These are phyloP conservation scores for Diddensiella caesifluorescens DNA, from an alignment of 805 yeast genomes.

Conservation along the genomic window DNA sequence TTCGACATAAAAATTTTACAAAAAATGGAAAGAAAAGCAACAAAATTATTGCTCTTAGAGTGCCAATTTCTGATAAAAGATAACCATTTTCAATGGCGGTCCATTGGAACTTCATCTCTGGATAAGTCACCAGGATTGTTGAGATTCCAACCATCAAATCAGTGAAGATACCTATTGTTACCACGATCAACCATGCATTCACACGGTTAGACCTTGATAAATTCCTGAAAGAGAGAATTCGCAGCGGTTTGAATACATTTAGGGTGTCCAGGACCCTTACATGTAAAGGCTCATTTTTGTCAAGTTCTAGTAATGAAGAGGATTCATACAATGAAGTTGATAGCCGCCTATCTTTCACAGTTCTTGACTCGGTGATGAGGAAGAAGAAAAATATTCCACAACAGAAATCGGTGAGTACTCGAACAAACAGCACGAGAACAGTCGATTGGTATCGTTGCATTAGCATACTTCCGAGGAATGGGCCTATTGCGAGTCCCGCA, in stretches of 20 bases:
- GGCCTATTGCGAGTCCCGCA: conserved; percentile 27
- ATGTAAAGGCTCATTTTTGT: conserved; percentile 4
- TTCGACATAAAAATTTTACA: conserved; percentile 11
- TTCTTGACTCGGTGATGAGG: conserved; percentile 21
- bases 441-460: conserved; percentile 8
- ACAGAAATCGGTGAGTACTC: conserved; percentile 5
- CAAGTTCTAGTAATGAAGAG: neutral
- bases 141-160: conserved; percentile 16
- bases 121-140: conserved; percentile 26
- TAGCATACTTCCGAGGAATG: conserved; percentile 22
- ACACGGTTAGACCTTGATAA: conserved; percentile 11
- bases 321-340: conserved; percentile 16
- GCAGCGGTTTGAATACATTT: conserved; percentile 25
- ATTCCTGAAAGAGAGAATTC: conserved; percentile 17
- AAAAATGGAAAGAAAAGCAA: conserved; percentile 23
- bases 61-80: conserved; percentile 26
- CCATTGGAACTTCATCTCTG: conserved; percentile 30
- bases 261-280: conserved; percentile 7
- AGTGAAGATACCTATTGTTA: conserved; percentile 10
- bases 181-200: conserved; percentile 20
- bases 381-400: conserved; percentile 2
- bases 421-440: conserved; percentile 9
- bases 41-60: conserved; percentile 22
- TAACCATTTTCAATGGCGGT: conserved; percentile 31
- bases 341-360: conserved; percentile 17